These are phyloP conservation scores for Anthracocystis setariae DNA, from an alignment of 1,284 basidiomycete species.

Conservation along the genomic window DNA sequence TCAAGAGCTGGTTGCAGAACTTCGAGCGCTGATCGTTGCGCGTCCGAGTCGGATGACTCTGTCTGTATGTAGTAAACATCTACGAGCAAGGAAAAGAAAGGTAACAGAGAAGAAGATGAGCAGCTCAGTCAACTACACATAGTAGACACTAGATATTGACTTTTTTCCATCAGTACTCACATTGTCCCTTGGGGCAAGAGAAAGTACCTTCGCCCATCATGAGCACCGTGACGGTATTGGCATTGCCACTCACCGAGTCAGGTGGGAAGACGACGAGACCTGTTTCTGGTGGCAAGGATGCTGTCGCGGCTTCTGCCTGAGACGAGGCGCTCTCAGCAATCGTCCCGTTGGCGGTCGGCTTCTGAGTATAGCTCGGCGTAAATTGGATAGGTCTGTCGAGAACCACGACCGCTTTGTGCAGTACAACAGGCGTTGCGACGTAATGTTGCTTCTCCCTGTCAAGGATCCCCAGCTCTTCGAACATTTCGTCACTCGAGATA, in stretches of 20 bases:
- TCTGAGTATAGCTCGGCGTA: not conserved
- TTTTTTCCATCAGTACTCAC: slow-evolving; percentile 29
- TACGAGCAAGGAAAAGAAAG: not conserved
- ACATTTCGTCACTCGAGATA: slow-evolving; percentile 71
- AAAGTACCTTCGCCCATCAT: slow-evolving; percentile 85
- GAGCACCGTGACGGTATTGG: slow-evolving; percentile 72
- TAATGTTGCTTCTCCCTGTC: too few relatives aligned
- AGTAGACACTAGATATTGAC: not conserved
- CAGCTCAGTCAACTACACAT: not conserved
- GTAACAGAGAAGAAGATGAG: not conserved
- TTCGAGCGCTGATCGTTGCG: slow-evolving; percentile 3
- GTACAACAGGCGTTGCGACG: not conserved
- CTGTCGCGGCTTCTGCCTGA: not conserved
- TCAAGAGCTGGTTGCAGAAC: slow-evolving; percentile 27
- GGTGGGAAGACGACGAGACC: slow-evolving; percentile 86
- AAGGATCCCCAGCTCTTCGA: slow-evolving; percentile 22
- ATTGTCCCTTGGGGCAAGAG: slow-evolving; percentile 78
- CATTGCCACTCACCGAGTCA: slow-evolving; percentile 51
- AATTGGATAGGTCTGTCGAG: slow-evolving; percentile 43
- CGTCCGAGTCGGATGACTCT: slow-evolving; percentile 6
- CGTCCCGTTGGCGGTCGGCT: not conserved
- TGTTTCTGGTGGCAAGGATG: slow-evolving; percentile 71
- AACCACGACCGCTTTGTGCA: slow-evolving; percentile 38
- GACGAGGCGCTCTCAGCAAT: not conserved
- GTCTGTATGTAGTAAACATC: slow-evolving; percentile 51